Conservation (phyloP, 768 basidiomycete genomes). For the Xerocomellus intermedius region DNA sequence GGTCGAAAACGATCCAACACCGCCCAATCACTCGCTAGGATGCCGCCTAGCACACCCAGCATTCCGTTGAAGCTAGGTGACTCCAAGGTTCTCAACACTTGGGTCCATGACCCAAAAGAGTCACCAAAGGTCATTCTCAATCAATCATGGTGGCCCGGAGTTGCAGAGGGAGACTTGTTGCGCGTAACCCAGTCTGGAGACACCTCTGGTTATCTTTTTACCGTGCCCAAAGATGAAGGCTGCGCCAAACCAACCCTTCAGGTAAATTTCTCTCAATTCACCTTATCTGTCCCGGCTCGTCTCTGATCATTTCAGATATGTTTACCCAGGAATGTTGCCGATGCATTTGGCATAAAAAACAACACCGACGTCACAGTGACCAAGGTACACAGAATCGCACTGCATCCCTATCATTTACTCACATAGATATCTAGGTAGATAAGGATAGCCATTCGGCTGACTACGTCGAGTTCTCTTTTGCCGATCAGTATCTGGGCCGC, state of each 20-base stretch:
- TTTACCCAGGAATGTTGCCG: constrained; percentile 68
- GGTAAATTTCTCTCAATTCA: constrained; percentile 32
- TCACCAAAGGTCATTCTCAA: constrained; percentile 63
- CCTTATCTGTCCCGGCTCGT: not conserved
- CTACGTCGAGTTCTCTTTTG: constrained; percentile 87
- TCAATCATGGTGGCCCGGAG: constrained; percentile 74
- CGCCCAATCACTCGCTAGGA: constrained; percentile 60
- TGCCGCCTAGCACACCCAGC: constrained; percentile 30
- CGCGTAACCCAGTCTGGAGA: constrained; percentile 49
- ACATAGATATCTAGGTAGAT: constrained; percentile 54
- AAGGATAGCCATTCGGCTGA: constrained; percentile 61
- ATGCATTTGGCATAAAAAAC: constrained; percentile 67
- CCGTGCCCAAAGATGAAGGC: constrained; percentile 63
- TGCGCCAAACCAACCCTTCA: constrained; percentile 63
- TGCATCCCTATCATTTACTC: constrained; percentile 8
- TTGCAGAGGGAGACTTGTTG: constrained; percentile 72
- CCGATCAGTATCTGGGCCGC: constrained; percentile 92
- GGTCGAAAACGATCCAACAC: constrained; percentile 74
- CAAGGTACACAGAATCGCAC: constrained; percentile 45
- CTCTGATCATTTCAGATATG: constrained; percentile 53
- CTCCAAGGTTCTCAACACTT: constrained; percentile 58
- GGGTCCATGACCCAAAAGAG: constrained; percentile 74
- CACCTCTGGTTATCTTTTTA: constrained; percentile 56
- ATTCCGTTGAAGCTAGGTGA: constrained; percentile 61
- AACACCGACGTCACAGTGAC: constrained; percentile 69